Percentiles rank a stretch among this genome's conserved stretches.
These are phyloP conservation scores for Phytophthora chlamydospora DNA, from an alignment of 352 stramenopile species.

Conservation along the genomic window DNA sequence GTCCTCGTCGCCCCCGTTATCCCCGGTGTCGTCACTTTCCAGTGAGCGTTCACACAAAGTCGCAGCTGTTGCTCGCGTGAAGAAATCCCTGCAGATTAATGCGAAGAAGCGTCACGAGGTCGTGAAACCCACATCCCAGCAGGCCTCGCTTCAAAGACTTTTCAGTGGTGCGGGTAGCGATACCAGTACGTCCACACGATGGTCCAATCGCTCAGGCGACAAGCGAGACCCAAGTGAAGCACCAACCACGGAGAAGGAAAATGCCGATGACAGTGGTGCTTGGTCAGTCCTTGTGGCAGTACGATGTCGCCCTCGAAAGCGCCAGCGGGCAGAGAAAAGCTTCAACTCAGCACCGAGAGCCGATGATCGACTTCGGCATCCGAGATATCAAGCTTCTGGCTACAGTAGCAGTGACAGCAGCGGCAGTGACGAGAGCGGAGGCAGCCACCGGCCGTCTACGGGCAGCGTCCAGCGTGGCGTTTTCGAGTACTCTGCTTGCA, in stretches of 20 bases:
- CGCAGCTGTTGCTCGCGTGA: not conserved
- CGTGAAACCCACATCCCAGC: no score
- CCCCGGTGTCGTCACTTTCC: conserved; percentile 20
- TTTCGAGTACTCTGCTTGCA: conserved; percentile 33
- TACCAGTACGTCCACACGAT: no score
- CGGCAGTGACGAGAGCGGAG: conserved; percentile 20
- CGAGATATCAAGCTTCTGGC: conserved; percentile 7
- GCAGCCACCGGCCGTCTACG: conserved; percentile 6
- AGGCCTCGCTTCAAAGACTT: not conserved
- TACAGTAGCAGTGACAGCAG: conserved; percentile 14
- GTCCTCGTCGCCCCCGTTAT: conserved; percentile 14
- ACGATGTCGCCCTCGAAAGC: conserved; percentile 51
- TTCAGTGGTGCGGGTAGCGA: not conserved
- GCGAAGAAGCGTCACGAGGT: conserved; percentile 3
- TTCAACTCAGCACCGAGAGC: conserved; percentile 9
- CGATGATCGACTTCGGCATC: conserved; percentile 11
- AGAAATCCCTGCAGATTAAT: not conserved
- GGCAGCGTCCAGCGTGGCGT: conserved; percentile 29
- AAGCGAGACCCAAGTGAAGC: not conserved
- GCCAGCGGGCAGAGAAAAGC: conserved; percentile 11
- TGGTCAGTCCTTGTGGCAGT: conserved; percentile 63
- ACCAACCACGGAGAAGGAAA: not conserved
- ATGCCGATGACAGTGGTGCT: conserved; percentile 4
- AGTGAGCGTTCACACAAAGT: conserved; percentile 19
- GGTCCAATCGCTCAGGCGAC: no score